Base-by-base conservation (phyloP, 805 yeast species). In the Blastobotrys mokoenaii region DNA sequence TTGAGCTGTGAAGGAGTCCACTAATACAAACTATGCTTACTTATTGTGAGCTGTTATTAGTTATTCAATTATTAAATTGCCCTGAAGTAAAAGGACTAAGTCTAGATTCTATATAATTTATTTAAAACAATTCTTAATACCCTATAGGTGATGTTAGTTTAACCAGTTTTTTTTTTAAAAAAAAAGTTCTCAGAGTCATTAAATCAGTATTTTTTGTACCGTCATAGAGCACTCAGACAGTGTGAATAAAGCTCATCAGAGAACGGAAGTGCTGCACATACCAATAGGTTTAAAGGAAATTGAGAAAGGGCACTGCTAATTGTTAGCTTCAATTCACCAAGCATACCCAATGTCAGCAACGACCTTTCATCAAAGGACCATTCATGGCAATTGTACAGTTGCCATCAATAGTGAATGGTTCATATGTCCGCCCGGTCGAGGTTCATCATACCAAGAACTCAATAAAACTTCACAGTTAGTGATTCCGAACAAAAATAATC, bases 381-480 rank as follows among this genome's bases (percentile, higher is more conserved):
- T 49, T 29, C 40, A 41, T 27, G n/a, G 38, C 46, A 48, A 41
- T 53, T 54, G 57, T 54, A 54, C 57, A 31, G 54, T 43, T 53
- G 43, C 38, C 20, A 18, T 41, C 39, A 40, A 33, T 22, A 40
- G 41, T 14, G 45, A 37, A 37, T 32, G 17, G 38, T 38, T 39
- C 38, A 37, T 62, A 55, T 51, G 66, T 61, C 66, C 66, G 66
- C 66, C 66, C 66, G 66, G 66, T 62, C 66, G 64, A 58, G 65
- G 60, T 58, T 51, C 61, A 53, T 25, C n/a, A 29, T 31, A 11
- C 34, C 11, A 29, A 12, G 38, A 12, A n/a, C 35, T 22, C n/a
- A 20, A 20, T 39, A 3, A n/a, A 30, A 43, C 14, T 41, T 38
- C 45, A 17, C 31, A 20, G 31, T n/a, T 20, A 36, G 33, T 25